Evolutionary conservation across 139 green algal species (phyloP).

Genomic region (Astrephomene gubernaculifera): DNA sequence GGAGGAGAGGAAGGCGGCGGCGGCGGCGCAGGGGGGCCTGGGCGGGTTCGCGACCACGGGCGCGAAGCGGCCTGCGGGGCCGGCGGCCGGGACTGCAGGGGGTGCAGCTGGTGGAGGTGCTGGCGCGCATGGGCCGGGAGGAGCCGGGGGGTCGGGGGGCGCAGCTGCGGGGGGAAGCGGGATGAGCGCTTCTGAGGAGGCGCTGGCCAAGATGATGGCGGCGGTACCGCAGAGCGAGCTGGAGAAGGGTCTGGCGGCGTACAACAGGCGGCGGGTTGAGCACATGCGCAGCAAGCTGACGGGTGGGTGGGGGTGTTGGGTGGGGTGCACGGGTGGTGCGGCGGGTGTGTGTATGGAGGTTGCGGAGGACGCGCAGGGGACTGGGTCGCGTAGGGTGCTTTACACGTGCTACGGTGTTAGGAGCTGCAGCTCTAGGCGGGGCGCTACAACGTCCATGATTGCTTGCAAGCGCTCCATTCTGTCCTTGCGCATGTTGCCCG

Average conservation of each 20-base stretch:
- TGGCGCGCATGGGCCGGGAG: not conserved
- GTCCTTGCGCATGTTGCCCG: too few species aligned
- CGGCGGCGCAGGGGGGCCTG: conserved; percentile 28
- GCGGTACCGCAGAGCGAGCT: conserved; percentile 50
- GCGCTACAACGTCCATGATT: too few species aligned
- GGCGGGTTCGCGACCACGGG: conserved; percentile 47
- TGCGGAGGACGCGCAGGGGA: too few species aligned
- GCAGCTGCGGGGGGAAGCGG: not conserved
- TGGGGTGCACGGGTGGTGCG: too few species aligned
- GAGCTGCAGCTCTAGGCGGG: too few species aligned
- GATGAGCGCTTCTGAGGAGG: conserved; percentile 42
- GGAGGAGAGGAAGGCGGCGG: conserved; percentile 54
- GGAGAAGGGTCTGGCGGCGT: conserved; percentile 49
- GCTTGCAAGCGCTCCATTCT: too few species aligned
- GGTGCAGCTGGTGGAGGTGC: not conserved
- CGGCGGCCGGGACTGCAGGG: too few species aligned
- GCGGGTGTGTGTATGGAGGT: too few species aligned
- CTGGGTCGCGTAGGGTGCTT: too few species aligned
- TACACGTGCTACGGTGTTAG: too few species aligned
- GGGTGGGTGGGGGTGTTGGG: conserved; percentile 25
- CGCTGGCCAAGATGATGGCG: conserved; percentile 57
- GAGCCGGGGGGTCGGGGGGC: not conserved
- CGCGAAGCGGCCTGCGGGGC: conserved; percentile 7
- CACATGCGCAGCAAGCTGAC: conserved; percentile 45
- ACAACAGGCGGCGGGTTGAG: conserved; percentile 45